phyloP scores from a whole-genome alignment of 2,329 filamentous ascomycete genomes.

The Aspergillus sergii region DNA sequence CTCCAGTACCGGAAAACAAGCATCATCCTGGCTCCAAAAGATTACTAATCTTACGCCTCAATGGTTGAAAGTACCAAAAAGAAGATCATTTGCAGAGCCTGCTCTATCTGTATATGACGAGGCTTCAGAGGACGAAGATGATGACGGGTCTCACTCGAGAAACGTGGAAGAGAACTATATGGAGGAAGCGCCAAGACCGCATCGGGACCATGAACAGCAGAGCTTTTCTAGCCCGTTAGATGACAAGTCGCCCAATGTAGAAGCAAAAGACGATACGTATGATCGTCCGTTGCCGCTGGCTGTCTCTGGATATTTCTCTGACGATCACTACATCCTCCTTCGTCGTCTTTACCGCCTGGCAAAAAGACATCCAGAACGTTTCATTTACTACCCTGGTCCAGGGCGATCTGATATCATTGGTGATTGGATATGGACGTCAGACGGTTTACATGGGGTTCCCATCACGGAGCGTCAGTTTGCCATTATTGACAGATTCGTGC shows the following conservation, averaged over 20 bases:
- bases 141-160: slow-evolving; percentile 17
- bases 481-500: slow-evolving; percentile 44
- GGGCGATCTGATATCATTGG: slow-evolving; percentile 43
- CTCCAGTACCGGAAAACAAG: slow-evolving; percentile 21
- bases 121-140: slow-evolving; percentile 20
- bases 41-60: slow-evolving; percentile 37
- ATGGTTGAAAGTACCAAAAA: slow-evolving; percentile 37
- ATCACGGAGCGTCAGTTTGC: slow-evolving; percentile 47
- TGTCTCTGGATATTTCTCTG: slow-evolving; percentile 44
- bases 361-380: slow-evolving; percentile 39
- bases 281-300: slow-evolving; percentile 31
- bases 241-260: slow-evolving; percentile 14
- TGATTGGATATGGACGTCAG: slow-evolving; percentile 47
- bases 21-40: slow-evolving; percentile 42
- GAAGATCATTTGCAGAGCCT: slow-evolving; percentile 19
- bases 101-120: slow-evolving; percentile 15
- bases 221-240: slow-evolving; percentile 10
- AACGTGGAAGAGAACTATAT: slow-evolving; percentile 7
- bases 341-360: slow-evolving; percentile 43
- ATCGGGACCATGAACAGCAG: slow-evolving; percentile 11
- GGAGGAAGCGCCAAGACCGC: slow-evolving; percentile 18
- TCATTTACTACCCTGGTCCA: slow-evolving; percentile 39
- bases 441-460: slow-evolving; percentile 42
- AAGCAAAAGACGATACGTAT: slow-evolving; percentile 12
- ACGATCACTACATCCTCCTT: slow-evolving; percentile 44